These are phyloP conservation scores for Podospora bellae-mahoneyi DNA, from an alignment of 495 filamentous ascomycete genomes.

Conservation along the genomic window DNA sequence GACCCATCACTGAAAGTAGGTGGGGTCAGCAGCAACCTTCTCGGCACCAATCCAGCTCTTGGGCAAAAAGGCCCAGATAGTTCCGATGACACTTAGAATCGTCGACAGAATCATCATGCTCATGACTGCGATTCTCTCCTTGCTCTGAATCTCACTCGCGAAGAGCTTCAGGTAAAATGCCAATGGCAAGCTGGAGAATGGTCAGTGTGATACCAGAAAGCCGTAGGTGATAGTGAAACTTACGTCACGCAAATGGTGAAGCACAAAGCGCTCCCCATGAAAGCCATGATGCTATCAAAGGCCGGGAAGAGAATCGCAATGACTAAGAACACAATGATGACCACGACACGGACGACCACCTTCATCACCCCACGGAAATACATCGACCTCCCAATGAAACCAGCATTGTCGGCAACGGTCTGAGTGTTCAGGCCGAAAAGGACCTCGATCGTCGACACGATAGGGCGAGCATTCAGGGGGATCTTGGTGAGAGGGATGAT, in stretches of 20 bases:
- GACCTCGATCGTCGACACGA: slow-evolving; percentile 80
- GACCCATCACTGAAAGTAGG: neutral
- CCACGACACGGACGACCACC: slow-evolving; percentile 55
- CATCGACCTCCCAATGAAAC: slow-evolving; percentile 52
- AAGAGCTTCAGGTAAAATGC: slow-evolving; percentile 94
- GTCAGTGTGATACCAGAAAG: neutral
- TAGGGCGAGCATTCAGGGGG: slow-evolving; percentile 84
- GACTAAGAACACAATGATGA: slow-evolving; percentile 39
- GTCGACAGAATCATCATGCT: slow-evolving; percentile 65
- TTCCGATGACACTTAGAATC: slow-evolving; percentile 70
- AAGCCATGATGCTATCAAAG: slow-evolving; percentile 92
- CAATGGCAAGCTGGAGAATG: slow-evolving; percentile 56
- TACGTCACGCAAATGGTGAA: slow-evolving; percentile 91
- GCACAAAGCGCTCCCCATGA: slow-evolving; percentile 86
- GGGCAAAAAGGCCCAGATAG: slow-evolving; percentile 84
- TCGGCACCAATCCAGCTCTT: slow-evolving; percentile 53
- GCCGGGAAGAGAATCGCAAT: slow-evolving; percentile 78
- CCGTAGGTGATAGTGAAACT: slow-evolving; percentile 20
- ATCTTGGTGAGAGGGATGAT: slow-evolving; percentile 95
- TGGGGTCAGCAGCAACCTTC: neutral
- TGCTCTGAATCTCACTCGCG: slow-evolving; percentile 63
- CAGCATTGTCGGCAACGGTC: slow-evolving; percentile 42
- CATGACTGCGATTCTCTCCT: slow-evolving; percentile 66
- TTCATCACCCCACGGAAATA: slow-evolving; percentile 58
- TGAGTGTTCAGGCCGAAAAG: slow-evolving; percentile 66